A percentile compares a stretch with the other conserved stretches of the same genome.
These are phyloP conservation scores for Sarocladium brachiariae DNA, from an alignment of 2,329 filamentous ascomycete genomes.

Conservation along the genomic window DNA sequence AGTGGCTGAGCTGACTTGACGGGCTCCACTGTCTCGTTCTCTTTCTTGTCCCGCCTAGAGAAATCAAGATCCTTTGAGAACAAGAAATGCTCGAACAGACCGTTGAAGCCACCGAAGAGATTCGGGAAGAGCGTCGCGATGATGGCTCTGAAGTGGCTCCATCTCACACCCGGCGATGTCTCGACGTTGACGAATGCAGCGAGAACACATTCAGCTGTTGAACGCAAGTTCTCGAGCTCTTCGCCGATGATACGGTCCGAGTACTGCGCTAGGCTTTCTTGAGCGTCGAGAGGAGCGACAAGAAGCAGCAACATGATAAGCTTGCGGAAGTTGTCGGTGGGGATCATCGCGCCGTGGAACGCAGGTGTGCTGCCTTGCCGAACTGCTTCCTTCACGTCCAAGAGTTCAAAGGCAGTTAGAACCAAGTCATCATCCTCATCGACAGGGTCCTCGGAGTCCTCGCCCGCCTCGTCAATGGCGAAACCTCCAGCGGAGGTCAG, in stretches of 20 bases:
- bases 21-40: constrained; percentile 16
- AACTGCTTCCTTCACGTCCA: constrained; percentile 58
- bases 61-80: constrained; percentile 68
- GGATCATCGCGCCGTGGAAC: constrained; percentile 61
- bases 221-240: constrained; percentile 51
- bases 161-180: constrained; percentile 55
- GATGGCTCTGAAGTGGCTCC: constrained; percentile 52
- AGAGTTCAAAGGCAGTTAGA: constrained; percentile 59
- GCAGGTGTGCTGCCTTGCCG: constrained; percentile 42
- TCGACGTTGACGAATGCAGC: constrained; percentile 61
- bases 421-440: constrained; percentile 57
- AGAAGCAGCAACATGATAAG: constrained; percentile 64
- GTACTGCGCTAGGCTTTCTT: constrained; percentile 59
- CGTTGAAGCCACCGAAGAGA: constrained; percentile 60
- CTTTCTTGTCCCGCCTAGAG: constrained; percentile 39
- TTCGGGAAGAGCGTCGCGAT: constrained; percentile 56
- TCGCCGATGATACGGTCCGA: constrained; percentile 47
- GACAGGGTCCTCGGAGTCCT: constrained; percentile 34
- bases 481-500: constrained; percentile 32
- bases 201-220: constrained; percentile 58
- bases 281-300: constrained; percentile 55
- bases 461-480: constrained; percentile 36
- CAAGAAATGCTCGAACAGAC: constrained; percentile 68
- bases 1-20: constrained; percentile 38
- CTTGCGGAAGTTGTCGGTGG: constrained; percentile 65